Base-by-base conservation (phyloP, 805 yeast species). In the Candida arabinofermentans region DNA sequence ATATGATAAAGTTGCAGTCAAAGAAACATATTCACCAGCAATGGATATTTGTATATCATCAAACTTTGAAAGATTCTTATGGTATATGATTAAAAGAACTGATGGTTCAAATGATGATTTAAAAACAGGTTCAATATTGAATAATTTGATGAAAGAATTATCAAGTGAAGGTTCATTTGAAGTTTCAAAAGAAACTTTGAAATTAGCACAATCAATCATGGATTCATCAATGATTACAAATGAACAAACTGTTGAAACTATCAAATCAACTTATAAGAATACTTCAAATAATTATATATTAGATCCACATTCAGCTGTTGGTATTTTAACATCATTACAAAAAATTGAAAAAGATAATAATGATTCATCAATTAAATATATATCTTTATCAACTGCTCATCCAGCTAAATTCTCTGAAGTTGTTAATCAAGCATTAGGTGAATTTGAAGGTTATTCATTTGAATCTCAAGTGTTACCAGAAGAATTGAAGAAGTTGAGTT, bases 321-420 rank as follows among this genome's bases (percentile, higher is more conserved):
- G 98, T 59, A 84, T 93, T 35, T 76, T 83, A 45, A 84, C 95
- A 17, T 70, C 93, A 31, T 74, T 83, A 51, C 73, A 81, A 51
- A 72, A 77, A 57, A 75, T 84, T 40, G 71, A 69, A 13, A 57
- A 62, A 23, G 74, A 69, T 34, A 59, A 63, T 21, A 65, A 66
- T 29, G 56, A 48, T 8, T 44, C 63, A 18, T 59, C 69, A 23
- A 65, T 72, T 30, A 70, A 76, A 42, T 75, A 75, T 59, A 74
- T 93, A 34, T 85, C 96, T 5, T 76, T 93, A 44, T 85, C 97
- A 9, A 93, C 99, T 36, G 99, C 99, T 8, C 99, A 93, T 63
- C 99, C 99, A 33, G 99, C 99, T 46, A 93, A 93, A 68, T 93
- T 93, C 59, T 86, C 96, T 21, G 97, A 88, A 49, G 99, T 96